Evolutionary conservation across 768 basidiomycete species (phyloP).

Genomic region (Psilocybe azurescens): DNA sequence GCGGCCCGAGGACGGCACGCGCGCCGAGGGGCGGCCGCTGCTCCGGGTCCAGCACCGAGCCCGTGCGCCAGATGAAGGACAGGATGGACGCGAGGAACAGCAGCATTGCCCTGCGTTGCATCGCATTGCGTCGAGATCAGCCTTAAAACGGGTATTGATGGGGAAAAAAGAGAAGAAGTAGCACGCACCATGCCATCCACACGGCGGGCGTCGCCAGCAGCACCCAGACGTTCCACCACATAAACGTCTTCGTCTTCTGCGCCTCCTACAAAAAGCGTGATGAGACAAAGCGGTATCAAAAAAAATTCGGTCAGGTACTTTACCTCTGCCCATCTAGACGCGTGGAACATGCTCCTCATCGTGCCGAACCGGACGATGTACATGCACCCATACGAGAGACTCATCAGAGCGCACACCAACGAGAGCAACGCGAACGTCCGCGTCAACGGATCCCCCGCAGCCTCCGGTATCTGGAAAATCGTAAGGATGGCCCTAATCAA

Average conservation of each 20-base stretch:
- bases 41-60: constrained; percentile 46
- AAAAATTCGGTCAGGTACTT: no score
- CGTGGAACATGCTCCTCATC: constrained; percentile 76
- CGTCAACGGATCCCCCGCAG: constrained; percentile 63
- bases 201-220: constrained; percentile 58
- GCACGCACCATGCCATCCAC: constrained; percentile 68
- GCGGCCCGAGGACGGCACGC: constrained; percentile 49
- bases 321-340: constrained; percentile 76
- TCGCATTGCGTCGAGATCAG: neutral
- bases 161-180: neutral
- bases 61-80: constrained; percentile 75
- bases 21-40: constrained; percentile 41
- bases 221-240: constrained; percentile 44
- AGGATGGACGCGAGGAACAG: constrained; percentile 67
- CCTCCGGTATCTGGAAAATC: constrained; percentile 63
- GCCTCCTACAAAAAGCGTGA: constrained; percentile 52
- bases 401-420: constrained; percentile 70
- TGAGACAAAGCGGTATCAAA: neutral
- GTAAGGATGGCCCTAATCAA: constrained; percentile 65
- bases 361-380: constrained; percentile 75
- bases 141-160: neutral
- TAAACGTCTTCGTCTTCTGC: constrained; percentile 39
- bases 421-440: constrained; percentile 69
- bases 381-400: constrained; percentile 73
- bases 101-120: constrained; percentile 60